Evolutionary conservation across 2,329 filamentous ascomycete species (phyloP).

Genomic region (Colletotrichum sp.): DNA sequence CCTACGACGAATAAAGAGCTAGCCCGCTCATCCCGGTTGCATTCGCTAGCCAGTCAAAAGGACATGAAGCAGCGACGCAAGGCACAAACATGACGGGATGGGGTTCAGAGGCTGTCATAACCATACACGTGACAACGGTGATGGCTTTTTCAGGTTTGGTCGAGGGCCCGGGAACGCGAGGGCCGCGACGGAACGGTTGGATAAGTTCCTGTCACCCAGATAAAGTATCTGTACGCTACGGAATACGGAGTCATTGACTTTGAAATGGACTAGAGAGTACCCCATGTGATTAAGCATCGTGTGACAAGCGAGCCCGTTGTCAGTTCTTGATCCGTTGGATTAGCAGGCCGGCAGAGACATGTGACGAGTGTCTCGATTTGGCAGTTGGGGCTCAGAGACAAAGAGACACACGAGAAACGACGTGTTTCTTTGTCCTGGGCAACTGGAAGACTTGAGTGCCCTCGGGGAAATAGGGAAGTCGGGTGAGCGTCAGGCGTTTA

Average conservation of each 20-base stretch:
- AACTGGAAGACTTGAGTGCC: background rate
- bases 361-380: background rate
- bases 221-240: conserved; percentile 17
- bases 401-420: background rate
- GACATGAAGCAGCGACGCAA: conserved; percentile 4
- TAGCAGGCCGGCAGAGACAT: background rate
- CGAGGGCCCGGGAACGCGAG: conserved; percentile 3
- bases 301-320: background rate
- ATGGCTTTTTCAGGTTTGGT: conserved; percentile 16
- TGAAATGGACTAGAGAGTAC: conserved; percentile 16
- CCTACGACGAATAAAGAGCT: conserved; percentile 13
- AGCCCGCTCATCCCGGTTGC: background rate
- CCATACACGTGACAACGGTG: conserved; percentile 17
- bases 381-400: conserved; percentile 8
- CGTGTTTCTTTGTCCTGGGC: conserved; percentile 6
- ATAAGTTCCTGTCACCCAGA: conserved; percentile 19
- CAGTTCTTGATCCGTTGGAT: background rate
- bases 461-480: background rate
- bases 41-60: conserved; percentile 13
- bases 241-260: conserved; percentile 14
- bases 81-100: conserved; percentile 8
- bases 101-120: background rate
- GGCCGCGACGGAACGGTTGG: background rate
- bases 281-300: background rate
- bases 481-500: background rate